Evolutionary conservation across 2,329 filamentous ascomycete genomes (phyloP).

Genomic region (Claviceps digitariae): DNA sequence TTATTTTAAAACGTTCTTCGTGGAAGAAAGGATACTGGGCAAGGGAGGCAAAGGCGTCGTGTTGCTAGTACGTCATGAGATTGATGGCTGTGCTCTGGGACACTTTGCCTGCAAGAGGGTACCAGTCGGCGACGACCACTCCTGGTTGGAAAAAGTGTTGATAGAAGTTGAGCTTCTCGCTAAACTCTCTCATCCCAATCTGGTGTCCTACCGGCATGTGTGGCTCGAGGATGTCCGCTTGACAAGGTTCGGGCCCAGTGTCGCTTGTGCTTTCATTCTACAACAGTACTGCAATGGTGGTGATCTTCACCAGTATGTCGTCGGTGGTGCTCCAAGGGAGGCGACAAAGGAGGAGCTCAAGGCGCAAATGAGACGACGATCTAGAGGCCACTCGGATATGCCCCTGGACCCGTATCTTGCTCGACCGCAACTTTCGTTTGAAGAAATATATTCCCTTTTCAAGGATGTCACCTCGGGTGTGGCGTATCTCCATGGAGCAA

Average conservation of each 20-base stretch:
- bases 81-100: constrained; percentile 78
- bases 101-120: constrained; percentile 95
- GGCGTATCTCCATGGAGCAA: constrained; percentile 76
- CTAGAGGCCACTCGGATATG: constrained; percentile 59
- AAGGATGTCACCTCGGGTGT: constrained; percentile 87
- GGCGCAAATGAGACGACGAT: constrained; percentile 69
- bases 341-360: constrained; percentile 76
- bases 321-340: constrained; percentile 50
- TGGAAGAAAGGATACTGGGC: constrained; percentile 75
- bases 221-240: constrained; percentile 87
- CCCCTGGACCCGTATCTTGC: constrained; percentile 32
- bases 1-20: constrained; percentile 89
- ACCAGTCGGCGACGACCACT: constrained; percentile 86
- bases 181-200: constrained; percentile 81
- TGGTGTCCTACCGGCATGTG: constrained; percentile 93
- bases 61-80: constrained; percentile 78
- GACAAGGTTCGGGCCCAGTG: constrained; percentile 74
- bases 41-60: constrained; percentile 91
- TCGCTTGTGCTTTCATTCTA: constrained; percentile 91
- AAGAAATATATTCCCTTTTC: constrained; percentile 95
- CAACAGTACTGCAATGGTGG: constrained; percentile 96
- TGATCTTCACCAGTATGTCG: constrained; percentile 76
- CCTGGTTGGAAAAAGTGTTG: constrained; percentile 87
- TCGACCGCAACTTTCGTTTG: constrained; percentile 47
- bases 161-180: constrained; percentile 88